Base-by-base conservation (phyloP, 2,329 filamentous ascomycete species). In the Daldinia sp. region DNA sequence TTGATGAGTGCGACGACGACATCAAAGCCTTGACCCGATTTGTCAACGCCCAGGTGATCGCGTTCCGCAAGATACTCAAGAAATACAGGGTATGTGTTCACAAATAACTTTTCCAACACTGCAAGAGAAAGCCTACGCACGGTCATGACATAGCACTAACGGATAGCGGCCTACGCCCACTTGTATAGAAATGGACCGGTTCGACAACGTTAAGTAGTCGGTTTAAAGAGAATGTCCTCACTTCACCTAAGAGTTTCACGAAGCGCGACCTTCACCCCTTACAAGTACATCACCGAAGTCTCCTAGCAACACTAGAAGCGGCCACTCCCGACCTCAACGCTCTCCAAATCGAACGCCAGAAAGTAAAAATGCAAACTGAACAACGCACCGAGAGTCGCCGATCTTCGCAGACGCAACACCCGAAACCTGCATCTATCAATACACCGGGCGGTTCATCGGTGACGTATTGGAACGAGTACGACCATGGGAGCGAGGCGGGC, bases 391-490 rank as follows among this genome's bases (percentile, higher is more conserved):
- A 56, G 25, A 61, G 69, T 71, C 52, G 67, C 9, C 68, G 68
- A 8, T 58, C 68, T 2, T 69, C 71, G 2, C 66, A 23, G 39
- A 67, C 53, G 8, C 53, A n/a, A 30, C 52, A 49, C 7, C 62
- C 60, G 17, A 58, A 61, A 25, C 43, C 60, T 13, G 29, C 70
- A 6, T 64, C 68, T 8, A 29, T 66, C 7, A 58, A 49, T 32
- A 64, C 54, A 11, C 66, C 54, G n/a, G 58, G 62, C 9, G 51
- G 57, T 27, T 67, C 64, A 15, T 64, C 64, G 13, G 39, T 64
- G 43, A 63, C 63, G 21, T 95, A 94, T 73, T 96, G 92, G 92
- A 94, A 92, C 75, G 92, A 96, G 75, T 95, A 94, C 75, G 92
- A 96, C 68, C 80, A 94, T 73, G 91, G 90, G 7, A 93, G 92